Evolutionary conservation across 2,329 filamentous ascomycete genomes (phyloP), one percentile per base, ranked within the genome.

Genomic region (Alternaria sp.): DNA sequence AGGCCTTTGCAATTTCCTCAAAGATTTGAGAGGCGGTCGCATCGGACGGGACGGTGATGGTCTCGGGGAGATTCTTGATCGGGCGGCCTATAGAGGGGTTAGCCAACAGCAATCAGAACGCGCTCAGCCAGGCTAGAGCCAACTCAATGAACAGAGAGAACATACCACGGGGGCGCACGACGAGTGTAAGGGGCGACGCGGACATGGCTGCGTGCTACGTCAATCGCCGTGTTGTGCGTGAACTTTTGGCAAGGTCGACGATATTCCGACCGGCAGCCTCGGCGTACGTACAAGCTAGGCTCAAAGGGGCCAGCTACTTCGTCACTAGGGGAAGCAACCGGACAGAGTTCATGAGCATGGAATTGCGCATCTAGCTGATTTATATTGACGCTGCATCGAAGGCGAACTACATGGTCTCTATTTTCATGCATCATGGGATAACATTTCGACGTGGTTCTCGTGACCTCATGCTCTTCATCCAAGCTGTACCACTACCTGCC

Each of bases 401-500:
- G n/a, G 43, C 43, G 9, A 4, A 21, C 25, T 32, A 32, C 1
- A 11, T 36, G 2, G 23, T 44, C 3, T 45, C 17, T 6, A 2
- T 0, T 12, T 23, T 28, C n/a, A 3, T 32, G 40, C 13, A n/a
- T 19, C 2, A 1, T 26, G 2, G 12, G 4, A 3, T 21, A 43
- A 1, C 21, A 12, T 36, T 19, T 58, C 15, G 7, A 26, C 8
- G 23, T 36, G 5, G 17, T 25, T 23, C n/a, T 26, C 12, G 3
- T 15, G 6, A 46, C 19, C 43, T 19, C 11, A 17, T 40, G 3
- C 13, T 13, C 21, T 17, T 68, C 46, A 73, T 9, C 74, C 68
- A 54, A 91, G 86, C 70, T 90, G 86, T 13, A 93, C 78, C 45
- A 89, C 86, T 17, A 91, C 81, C 55, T 84, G 81, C 19, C 78